These are phyloP conservation scores for Recurvomyces mirabilis DNA, from an alignment of 495 filamentous ascomycete species.

Conservation along the genomic window DNA sequence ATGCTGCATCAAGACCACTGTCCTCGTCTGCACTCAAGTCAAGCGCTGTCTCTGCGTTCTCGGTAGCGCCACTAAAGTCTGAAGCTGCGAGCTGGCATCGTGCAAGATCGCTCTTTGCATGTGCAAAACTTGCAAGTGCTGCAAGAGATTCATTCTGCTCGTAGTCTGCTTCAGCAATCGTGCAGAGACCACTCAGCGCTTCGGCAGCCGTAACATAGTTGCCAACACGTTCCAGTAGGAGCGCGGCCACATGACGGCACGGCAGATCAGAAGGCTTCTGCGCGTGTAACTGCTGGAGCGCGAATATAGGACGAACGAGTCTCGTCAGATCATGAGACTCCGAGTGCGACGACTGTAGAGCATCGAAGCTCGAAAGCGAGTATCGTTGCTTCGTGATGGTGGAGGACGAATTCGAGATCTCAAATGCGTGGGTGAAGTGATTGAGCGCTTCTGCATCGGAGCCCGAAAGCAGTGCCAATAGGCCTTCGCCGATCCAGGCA, in stretches of 20 bases:
- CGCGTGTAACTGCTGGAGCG: conserved; percentile 63
- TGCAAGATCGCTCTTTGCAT: conserved; percentile 80
- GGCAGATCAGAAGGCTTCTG: conserved; percentile 56
- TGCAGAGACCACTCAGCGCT: conserved; percentile 54
- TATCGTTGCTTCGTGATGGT: conserved; percentile 64
- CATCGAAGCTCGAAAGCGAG: conserved; percentile 65
- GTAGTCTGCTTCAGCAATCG: conserved; percentile 62
- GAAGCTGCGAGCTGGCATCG: conserved; percentile 60
- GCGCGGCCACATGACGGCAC: conserved; percentile 63
- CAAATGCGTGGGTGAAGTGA: conserved; percentile 91
- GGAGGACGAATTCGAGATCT: conserved; percentile 69
- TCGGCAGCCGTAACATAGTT: conserved; percentile 53
- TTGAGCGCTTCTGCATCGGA: conserved; percentile 63
- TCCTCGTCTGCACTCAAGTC: conserved; percentile 36
- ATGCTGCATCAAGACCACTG: conserved; percentile 39
- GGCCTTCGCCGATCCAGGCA: conserved; percentile 88
- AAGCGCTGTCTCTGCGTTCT: conserved; percentile 40
- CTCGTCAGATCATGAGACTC: conserved; percentile 49
- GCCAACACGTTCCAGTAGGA: conserved; percentile 69
- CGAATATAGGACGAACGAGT: conserved; percentile 71
- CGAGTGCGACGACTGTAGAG: conserved; percentile 45
- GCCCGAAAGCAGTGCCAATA: conserved; percentile 65
- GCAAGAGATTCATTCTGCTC: conserved; percentile 66
- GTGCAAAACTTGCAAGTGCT: conserved; percentile 61
- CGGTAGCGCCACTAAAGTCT: conserved; percentile 52